phyloP scores from a whole-genome alignment of 2,329 filamentous ascomycete genomes.

The Westerdykella aurantiaca region DNA sequence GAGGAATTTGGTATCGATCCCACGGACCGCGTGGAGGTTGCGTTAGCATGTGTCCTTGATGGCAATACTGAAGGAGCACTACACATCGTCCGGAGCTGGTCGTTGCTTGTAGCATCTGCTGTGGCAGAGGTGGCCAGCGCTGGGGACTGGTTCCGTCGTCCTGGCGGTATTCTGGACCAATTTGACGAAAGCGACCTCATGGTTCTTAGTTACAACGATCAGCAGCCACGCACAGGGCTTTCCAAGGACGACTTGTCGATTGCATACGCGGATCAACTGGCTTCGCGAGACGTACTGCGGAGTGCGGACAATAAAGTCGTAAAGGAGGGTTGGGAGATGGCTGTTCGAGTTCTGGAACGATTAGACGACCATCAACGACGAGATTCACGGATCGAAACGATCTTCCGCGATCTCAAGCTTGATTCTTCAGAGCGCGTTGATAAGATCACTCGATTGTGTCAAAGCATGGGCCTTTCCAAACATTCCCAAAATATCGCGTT shows the following conservation, averaged over 20 bases:
- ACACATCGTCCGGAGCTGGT: conserved; percentile 71
- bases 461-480: conserved; percentile 68
- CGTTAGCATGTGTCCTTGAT: conserved; percentile 74
- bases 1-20: conserved; percentile 67
- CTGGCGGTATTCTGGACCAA: conserved; percentile 53
- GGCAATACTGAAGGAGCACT: conserved; percentile 73
- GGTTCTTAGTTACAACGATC: conserved; percentile 59
- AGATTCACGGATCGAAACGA: conserved; percentile 65
- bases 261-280: conserved; percentile 65
- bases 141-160: conserved; percentile 68
- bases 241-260: conserved; percentile 75
- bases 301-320: conserved; percentile 25
- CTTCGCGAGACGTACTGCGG: conserved; percentile 40
- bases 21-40: conserved; percentile 70
- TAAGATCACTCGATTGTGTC: conserved; percentile 72
- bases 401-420: conserved; percentile 68
- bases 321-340: conserved; percentile 79
- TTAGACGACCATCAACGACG: conserved; percentile 68
- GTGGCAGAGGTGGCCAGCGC: conserved; percentile 79
- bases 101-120: conserved; percentile 68
- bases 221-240: conserved; percentile 37
- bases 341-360: conserved; percentile 74
- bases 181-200: conserved; percentile 81
- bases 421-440: conserved; percentile 68
- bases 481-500: conserved; percentile 78